phyloP scores from a whole-genome alignment of 176 grass and related monocot species.

The Lolium multiflorum region DNA sequence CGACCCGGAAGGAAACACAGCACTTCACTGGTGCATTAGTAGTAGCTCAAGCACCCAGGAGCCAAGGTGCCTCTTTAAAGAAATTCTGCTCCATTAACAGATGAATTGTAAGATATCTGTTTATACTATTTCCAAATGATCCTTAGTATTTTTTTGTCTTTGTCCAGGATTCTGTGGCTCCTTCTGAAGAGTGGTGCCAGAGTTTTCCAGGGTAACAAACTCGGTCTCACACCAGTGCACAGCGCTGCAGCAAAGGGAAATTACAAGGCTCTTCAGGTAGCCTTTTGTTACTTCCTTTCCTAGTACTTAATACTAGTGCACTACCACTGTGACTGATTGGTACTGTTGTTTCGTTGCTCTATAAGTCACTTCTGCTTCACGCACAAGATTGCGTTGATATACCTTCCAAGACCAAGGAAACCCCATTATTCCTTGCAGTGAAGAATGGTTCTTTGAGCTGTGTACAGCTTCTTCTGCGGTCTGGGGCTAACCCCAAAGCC shows the following conservation, averaged over 20 bases:
- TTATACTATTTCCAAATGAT: neutral
- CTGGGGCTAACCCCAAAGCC: slow-evolving; percentile 58
- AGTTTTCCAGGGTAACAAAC: slow-evolving; percentile 65
- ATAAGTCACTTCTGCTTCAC: slow-evolving; percentile 60
- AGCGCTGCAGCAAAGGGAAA: slow-evolving; percentile 64
- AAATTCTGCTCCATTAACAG: slow-evolving; percentile 15
- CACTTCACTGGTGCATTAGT: slow-evolving; percentile 74
- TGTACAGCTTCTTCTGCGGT: slow-evolving; percentile 61
- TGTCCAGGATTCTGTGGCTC: slow-evolving; percentile 58
- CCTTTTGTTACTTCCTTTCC: slow-evolving; percentile 24
- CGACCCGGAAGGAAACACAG: slow-evolving; percentile 59
- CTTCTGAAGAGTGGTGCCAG: slow-evolving; percentile 64
- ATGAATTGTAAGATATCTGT: slow-evolving; percentile 11
- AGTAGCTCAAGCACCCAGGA: slow-evolving; percentile 59
- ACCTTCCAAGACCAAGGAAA: slow-evolving; percentile 74
- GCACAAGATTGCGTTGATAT: slow-evolving; percentile 64
- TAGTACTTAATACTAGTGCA: neutral
- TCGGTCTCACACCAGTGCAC: slow-evolving; percentile 66
- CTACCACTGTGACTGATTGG: slow-evolving; percentile 31
- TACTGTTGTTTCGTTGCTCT: slow-evolving; percentile 42
- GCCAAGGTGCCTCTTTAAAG: slow-evolving; percentile 42
- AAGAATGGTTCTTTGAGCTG: slow-evolving; percentile 58
- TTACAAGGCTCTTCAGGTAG: slow-evolving; percentile 69
- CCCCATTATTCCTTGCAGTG: slow-evolving; percentile 65
- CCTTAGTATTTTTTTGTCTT: slow-evolving; percentile 11